Conservation (phyloP, 805 yeast species). For the Starmerella floricola region DNA sequence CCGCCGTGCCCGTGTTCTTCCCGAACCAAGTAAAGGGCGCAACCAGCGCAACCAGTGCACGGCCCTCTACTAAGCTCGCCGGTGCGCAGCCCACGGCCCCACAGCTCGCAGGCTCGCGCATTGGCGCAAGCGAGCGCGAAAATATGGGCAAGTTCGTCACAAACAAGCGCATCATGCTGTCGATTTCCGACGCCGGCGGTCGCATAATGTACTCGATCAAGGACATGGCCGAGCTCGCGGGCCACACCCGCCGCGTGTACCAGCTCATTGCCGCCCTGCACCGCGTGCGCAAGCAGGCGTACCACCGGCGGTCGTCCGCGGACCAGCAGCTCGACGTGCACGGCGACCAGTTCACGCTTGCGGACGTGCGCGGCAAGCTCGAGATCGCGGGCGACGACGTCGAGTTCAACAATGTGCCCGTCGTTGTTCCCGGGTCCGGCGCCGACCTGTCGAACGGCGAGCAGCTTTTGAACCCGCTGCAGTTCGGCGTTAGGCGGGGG, state of each 20-base stretch:
- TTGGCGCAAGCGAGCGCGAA: slow-evolving; percentile 26
- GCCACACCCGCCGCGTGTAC: slow-evolving; percentile 79
- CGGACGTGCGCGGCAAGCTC: slow-evolving; percentile 64
- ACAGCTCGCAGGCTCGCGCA: slow-evolving; percentile 7
- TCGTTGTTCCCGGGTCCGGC: slow-evolving; percentile 52
- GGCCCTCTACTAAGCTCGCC: too few relatives aligned
- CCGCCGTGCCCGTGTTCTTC: slow-evolving; percentile 76
- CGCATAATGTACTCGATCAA: slow-evolving; percentile 89
- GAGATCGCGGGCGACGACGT: slow-evolving; percentile 70
- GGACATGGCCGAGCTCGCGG: slow-evolving; percentile 81
- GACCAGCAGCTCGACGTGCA: slow-evolving; percentile 1
- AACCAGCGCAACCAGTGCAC: too few relatives aligned
- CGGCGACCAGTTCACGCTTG: slow-evolving; percentile 25
- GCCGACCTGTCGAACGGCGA: slow-evolving; percentile 33
- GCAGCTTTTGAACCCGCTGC: slow-evolving; percentile 49
- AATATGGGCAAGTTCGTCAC: slow-evolving; percentile 79
- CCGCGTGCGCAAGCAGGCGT: slow-evolving; percentile 53
- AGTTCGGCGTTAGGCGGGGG: slow-evolving; percentile 48
- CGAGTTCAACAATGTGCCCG: slow-evolving; percentile 69
- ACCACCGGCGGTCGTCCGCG: slow-evolving; percentile 11
- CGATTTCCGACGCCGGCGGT: slow-evolving; percentile 90
- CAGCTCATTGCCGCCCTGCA: slow-evolving; percentile 64
- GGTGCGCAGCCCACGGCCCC: neutral
- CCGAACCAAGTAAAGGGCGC: slow-evolving; percentile 38
- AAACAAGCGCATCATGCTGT: slow-evolving; percentile 78